phyloP scores from a whole-genome alignment of 495 filamentous ascomycete genomes.

The Xylaria intraflava region DNA sequence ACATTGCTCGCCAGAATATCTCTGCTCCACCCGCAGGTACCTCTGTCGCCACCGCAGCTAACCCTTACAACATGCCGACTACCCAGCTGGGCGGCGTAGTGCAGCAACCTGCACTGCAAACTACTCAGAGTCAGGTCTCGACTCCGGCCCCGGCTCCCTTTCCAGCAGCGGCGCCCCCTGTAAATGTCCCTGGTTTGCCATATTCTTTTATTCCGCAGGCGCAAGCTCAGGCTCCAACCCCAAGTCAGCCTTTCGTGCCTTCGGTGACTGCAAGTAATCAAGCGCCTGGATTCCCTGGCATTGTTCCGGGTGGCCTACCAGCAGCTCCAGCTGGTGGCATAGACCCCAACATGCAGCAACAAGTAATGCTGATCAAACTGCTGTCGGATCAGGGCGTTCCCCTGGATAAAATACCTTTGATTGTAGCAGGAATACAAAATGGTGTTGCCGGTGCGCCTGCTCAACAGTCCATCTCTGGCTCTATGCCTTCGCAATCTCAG shows the following conservation, averaged over 20 bases:
- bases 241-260: conserved; percentile 26
- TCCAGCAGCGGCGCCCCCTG: conserved; percentile 36
- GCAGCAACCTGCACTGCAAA: conserved; percentile 7
- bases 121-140: conserved; percentile 16
- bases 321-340: conserved; percentile 37
- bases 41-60: conserved; percentile 42
- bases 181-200: conserved; percentile 54
- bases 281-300: conserved; percentile 25
- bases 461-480: not conserved
- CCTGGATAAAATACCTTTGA: conserved; percentile 39
- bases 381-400: conserved; percentile 40
- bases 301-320: conserved; percentile 28
- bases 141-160: conserved; percentile 23
- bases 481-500: conserved; percentile 15
- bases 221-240: conserved; percentile 21
- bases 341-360: conserved; percentile 51
- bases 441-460: conserved; percentile 18
- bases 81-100: conserved; percentile 37
- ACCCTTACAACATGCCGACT: conserved; percentile 51
- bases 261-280: conserved; percentile 45
- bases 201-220: conserved; percentile 46
- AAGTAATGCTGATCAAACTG: conserved; percentile 46
- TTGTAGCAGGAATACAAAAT: conserved; percentile 39
- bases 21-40: conserved; percentile 52
- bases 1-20: conserved; percentile 75